These are phyloP conservation scores for Suillus ampliporus DNA, from an alignment of 768 basidiomycete genomes.

Conservation along the genomic window DNA sequence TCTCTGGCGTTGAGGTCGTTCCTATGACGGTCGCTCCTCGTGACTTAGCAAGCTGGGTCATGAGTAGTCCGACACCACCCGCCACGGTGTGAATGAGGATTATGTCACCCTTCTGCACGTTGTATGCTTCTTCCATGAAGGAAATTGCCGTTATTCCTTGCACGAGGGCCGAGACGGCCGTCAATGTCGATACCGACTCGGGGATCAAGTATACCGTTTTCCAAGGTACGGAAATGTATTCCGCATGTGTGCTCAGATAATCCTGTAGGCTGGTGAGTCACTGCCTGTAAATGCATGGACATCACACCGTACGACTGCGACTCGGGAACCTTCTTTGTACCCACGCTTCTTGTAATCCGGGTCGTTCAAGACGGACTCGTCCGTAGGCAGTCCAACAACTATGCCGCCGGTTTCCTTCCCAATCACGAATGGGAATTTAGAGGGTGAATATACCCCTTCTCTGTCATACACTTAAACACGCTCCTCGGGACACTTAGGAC, in stretches of 20 bases:
- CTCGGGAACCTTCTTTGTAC: slow-evolving; percentile 71
- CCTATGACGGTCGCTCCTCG: slow-evolving; percentile 91
- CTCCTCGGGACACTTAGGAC: slow-evolving; percentile 15
- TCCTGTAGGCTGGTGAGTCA: slow-evolving; percentile 40
- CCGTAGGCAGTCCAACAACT: slow-evolving; percentile 76
- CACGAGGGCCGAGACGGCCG: slow-evolving; percentile 69
- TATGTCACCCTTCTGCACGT: slow-evolving; percentile 78
- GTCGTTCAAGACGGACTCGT: slow-evolving; percentile 61
- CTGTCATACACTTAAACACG: slow-evolving; percentile 36
- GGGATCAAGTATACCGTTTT: slow-evolving; percentile 70
- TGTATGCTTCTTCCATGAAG: slow-evolving; percentile 85
- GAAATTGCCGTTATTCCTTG: slow-evolving; percentile 82
- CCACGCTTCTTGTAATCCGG: slow-evolving; percentile 66
- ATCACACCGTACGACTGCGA: slow-evolving; percentile 65
- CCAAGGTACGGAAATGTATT: slow-evolving; percentile 75
- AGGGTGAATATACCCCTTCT: slow-evolving; percentile 65
- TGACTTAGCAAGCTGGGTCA: slow-evolving; percentile 70
- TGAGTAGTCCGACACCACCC: slow-evolving; percentile 80
- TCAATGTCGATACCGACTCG: slow-evolving; percentile 55
- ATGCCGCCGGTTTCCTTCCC: slow-evolving; percentile 84
- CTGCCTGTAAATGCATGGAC: not conserved
- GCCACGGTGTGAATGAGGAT: slow-evolving; percentile 92
- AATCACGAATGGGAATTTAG: slow-evolving; percentile 65
- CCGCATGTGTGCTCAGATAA: slow-evolving; percentile 60
- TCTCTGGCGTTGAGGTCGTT: slow-evolving; percentile 85